Base-by-base conservation (phyloP, 805 yeast genomes). In the Cyberlindnera nakhonratchasimensis region DNA sequence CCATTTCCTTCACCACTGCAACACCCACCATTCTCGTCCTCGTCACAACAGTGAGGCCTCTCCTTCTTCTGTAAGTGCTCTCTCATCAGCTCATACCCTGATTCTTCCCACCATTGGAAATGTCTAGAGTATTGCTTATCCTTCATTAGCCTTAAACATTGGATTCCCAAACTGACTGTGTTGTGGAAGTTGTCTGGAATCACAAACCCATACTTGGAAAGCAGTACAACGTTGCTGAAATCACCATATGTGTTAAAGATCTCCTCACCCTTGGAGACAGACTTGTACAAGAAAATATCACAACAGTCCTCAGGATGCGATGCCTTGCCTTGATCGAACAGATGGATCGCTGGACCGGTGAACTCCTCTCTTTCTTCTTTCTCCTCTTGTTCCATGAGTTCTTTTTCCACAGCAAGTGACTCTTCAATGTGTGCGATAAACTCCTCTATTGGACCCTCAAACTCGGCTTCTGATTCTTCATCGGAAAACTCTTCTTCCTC, bases 241-340 rank as follows among this genome's bases (percentile, higher is more conserved):
- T 80, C 82, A 0, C 96, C 97, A 54, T 89, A 90, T 0, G 93
- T 80, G 63, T 87, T 89, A 67, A 80, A 86, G 12, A 91, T 55
- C 55, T 91, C 96, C 11, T 67, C 59, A 7, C 78, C 77, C 25
- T 63, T 57, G 1, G 53, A 38, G 1, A 86, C 75, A 2, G 62
- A 56, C 12, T 57, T 59, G 16, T 69, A 66, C 2, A 82, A 54
- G 0, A 76, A 69, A 12, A 89, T 77, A 52, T 88, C 96, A 52
- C 95, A 86, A 49, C 89, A 81, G 44, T 77, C 75, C 39, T 71
- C 73, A 2, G 75, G 66, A 4, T 58, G 46, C 3, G 71, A 62
- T 8, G 67, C 52, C 16, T 71, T 73, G 1, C 54, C 61, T 21
- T 57, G 54, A 23, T 53, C 58, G 16, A 43, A 47, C 8, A 48